Conservation (phyloP, 2,329 filamentous ascomycete genomes). For the Acephala macrosclerotiorum region DNA sequence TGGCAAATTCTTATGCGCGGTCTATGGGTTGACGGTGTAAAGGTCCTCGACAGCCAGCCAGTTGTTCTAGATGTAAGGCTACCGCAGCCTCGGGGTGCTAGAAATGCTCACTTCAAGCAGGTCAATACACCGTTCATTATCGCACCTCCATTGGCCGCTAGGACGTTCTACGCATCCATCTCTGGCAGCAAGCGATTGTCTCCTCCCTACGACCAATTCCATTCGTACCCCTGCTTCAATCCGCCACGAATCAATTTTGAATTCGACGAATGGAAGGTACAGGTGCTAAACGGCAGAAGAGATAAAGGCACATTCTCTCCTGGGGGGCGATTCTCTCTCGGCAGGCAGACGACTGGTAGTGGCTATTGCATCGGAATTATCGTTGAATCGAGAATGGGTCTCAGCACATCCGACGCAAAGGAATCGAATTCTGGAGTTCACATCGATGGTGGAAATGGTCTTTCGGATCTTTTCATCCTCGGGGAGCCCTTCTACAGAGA, state of each 20-base stretch:
- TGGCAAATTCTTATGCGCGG: constrained; percentile 37
- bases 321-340: constrained; percentile 34
- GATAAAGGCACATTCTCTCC: constrained; percentile 26
- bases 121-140: constrained; percentile 37
- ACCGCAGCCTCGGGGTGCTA: neutral
- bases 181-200: constrained; percentile 30
- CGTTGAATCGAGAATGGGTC: constrained; percentile 33
- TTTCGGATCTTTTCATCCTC: constrained; percentile 34
- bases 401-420: constrained; percentile 3
- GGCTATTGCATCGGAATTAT: constrained; percentile 35
- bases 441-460: constrained; percentile 22
- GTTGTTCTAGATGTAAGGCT: constrained; percentile 35
- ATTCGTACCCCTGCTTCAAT: constrained; percentile 36
- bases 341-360: constrained; percentile 32
- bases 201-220: constrained; percentile 34
- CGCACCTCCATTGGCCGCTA: constrained; percentile 32
- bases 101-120: constrained; percentile 19
- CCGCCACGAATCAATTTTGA: constrained; percentile 34
- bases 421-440: constrained; percentile 3
- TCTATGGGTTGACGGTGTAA: constrained; percentile 32
- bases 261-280: constrained; percentile 29
- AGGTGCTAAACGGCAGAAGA: constrained; percentile 30
- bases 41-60: constrained; percentile 30
- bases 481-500: constrained; percentile 39
- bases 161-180: too few relatives aligned